Base-by-base conservation (phyloP, 2,329 filamentous ascomycete genomes). In the Gyromitra esculenta region DNA sequence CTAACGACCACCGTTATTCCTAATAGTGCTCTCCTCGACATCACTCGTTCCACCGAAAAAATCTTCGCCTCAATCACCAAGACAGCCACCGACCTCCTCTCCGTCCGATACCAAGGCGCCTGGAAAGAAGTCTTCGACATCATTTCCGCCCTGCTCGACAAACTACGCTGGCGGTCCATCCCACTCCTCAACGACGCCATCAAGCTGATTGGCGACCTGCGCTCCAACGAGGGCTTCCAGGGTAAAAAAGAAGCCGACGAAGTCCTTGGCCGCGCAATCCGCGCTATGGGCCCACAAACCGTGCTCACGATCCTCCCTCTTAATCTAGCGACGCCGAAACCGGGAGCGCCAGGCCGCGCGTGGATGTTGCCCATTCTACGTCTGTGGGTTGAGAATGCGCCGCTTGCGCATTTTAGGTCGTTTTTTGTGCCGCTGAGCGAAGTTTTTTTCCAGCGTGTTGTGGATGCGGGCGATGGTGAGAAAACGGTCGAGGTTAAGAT, bases 401-500 rank as follows among this genome's bases (percentile, higher is more conserved):
- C 91, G 76, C 86, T 99, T 11, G 87, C 87, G 0, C 94, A 97
- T 83, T 99, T 99, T 87, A 91, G 90, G 80, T 86, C 87, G 1
- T 93, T 96, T 81, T 90, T 99, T 83, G 90, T 97, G 5, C 94
- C 96, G 15, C 86, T 99, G 31, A 98, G 95, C 82, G 92, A 97
- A 83, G 85, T 88, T 64, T 92, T 99, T 87, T 97, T 95, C 83
- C 93, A 98, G 83, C 90, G 89, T 79, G 92, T 98, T 4, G 86
- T 97, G 60, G 91, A 97, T 77, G 92, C 96, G 81, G 92, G 92
- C 13, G 78, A 77, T 6, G 86, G 89, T 25, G 92, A 95, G 82
- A 97, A 97, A 87, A 96, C 93, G 0, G 94, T 97, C 88, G 94
- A 98, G 83, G 89, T 96, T 82, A 99, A 99, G 86, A 96, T 99